Conservation (phyloP, 75 land plant species). For the Chamaecyparis obtusa region DNA sequence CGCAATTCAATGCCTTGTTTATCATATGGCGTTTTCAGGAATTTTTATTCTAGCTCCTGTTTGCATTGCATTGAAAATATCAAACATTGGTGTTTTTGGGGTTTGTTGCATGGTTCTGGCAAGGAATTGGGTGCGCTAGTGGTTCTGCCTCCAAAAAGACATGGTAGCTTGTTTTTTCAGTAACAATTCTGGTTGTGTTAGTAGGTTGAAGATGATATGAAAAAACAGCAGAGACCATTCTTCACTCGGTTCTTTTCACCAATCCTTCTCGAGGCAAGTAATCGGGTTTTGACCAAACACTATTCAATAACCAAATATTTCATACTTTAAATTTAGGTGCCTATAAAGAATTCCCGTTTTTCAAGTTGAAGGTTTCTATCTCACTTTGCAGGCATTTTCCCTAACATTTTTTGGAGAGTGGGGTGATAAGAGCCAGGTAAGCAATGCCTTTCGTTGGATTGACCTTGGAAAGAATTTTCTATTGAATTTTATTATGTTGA, state of each 20-base stretch:
- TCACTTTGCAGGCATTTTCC: constrained; percentile 74
- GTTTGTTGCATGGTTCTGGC: background rate
- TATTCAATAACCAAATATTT: background rate
- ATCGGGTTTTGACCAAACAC: background rate
- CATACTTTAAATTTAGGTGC: background rate
- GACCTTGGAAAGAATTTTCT: background rate
- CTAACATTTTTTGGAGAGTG: constrained; percentile 95
- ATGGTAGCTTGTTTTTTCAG: background rate
- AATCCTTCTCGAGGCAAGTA: constrained; percentile 61
- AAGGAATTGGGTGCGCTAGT: background rate
- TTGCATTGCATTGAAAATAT: background rate
- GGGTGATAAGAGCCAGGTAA: constrained; percentile 99
- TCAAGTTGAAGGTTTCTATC: background rate
- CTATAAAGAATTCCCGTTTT: background rate
- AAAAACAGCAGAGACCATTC: constrained; percentile 51
- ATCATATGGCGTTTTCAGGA: background rate
- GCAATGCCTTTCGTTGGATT: background rate
- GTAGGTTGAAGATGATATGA: constrained; percentile 43
- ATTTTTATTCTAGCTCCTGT: background rate
- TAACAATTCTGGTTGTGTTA: background rate
- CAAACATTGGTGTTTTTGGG: background rate
- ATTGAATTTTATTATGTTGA: background rate
- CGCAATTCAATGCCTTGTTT: background rate
- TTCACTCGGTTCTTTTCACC: constrained; percentile 62
- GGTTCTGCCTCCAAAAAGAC: background rate